These are phyloP conservation scores for Aphanocladium album DNA, from an alignment of 2,329 filamentous ascomycete species.

Conservation along the genomic window DNA sequence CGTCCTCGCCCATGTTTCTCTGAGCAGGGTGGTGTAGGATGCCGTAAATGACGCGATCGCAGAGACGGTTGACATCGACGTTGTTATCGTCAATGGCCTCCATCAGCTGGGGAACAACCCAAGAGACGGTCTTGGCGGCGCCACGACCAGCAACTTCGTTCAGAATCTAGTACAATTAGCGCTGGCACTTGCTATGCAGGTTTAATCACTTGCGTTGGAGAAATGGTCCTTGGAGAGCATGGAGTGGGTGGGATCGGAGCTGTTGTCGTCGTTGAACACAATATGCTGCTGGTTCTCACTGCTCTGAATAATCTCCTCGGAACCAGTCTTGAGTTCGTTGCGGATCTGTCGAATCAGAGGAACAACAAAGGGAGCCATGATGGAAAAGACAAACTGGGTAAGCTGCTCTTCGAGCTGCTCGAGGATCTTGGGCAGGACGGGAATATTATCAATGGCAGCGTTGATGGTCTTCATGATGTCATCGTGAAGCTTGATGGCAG, in stretches of 20 bases:
- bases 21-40: slow-evolving; percentile 87
- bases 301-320: slow-evolving; percentile 79
- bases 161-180: slow-evolving; percentile 48
- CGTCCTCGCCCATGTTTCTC: slow-evolving; percentile 63
- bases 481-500: slow-evolving; percentile 87
- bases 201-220: slow-evolving; percentile 56
- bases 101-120: slow-evolving; percentile 87
- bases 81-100: slow-evolving; percentile 76
- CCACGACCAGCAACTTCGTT: slow-evolving; percentile 85
- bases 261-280: slow-evolving; percentile 75
- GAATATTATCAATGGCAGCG: slow-evolving; percentile 76
- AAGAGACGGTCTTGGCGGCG: slow-evolving; percentile 71
- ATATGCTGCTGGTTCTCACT: slow-evolving; percentile 79
- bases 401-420: slow-evolving; percentile 85
- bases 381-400: slow-evolving; percentile 84
- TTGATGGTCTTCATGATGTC: slow-evolving; percentile 76
- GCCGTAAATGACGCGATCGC: slow-evolving; percentile 73
- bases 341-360: slow-evolving; percentile 85
- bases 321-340: slow-evolving; percentile 78
- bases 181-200: too few relatives aligned
- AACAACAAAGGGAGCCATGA: slow-evolving; percentile 81
- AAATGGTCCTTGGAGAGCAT: slow-evolving; percentile 92
- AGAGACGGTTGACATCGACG: slow-evolving; percentile 62
- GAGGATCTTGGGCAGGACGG: slow-evolving; percentile 75
- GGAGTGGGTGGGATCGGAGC: slow-evolving; percentile 79